phyloP scores from a whole-genome alignment of 2,329 filamentous ascomycete species.

The Magnaporthiopsis rhizophila region DNA sequence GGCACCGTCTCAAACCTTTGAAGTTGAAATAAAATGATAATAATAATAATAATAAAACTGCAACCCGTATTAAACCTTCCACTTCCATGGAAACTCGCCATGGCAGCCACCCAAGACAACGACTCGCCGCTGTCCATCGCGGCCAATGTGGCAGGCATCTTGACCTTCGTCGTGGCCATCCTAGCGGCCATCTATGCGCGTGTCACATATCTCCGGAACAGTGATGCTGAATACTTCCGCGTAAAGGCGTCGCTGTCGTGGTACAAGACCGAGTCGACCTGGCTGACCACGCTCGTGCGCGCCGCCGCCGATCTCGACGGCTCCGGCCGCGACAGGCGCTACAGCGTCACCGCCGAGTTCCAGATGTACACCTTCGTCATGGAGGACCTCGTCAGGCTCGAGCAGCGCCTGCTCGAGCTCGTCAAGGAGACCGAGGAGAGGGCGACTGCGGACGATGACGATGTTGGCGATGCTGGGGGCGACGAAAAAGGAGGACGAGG shows the following conservation, averaged over 20 bases:
- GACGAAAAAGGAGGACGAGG: constrained; percentile 4
- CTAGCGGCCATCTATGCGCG: constrained; percentile 34
- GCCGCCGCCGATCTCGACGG: constrained; percentile 18
- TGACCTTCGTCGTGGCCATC: constrained; percentile 40
- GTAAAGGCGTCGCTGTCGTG: constrained; percentile 38
- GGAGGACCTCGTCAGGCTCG: constrained; percentile 35
- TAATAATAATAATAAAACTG: background rate
- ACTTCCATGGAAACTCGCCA: background rate
- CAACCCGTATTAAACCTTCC: background rate
- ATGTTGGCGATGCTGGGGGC: constrained; percentile 12
- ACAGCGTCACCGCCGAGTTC: constrained; percentile 26
- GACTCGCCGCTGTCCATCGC: constrained; percentile 38
- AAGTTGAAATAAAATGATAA: too few species aligned
- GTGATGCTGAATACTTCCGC: constrained; percentile 37
- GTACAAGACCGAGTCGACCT: constrained; percentile 41
- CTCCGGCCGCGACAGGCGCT: constrained; percentile 6
- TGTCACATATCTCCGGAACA: constrained; percentile 36
- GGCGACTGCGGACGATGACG: constrained; percentile 16
- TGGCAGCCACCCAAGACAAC: constrained; percentile 8
- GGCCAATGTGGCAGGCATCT: constrained; percentile 34
- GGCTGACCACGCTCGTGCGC: constrained; percentile 33
- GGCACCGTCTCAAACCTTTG: background rate
- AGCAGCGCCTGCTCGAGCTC: constrained; percentile 35
- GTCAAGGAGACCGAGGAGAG: constrained; percentile 32
- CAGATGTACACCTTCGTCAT: constrained; percentile 41